These are phyloP conservation scores for Uncinocarpus reesii DNA, from an alignment of 2,329 filamentous ascomycete genomes.

Conservation along the genomic window DNA sequence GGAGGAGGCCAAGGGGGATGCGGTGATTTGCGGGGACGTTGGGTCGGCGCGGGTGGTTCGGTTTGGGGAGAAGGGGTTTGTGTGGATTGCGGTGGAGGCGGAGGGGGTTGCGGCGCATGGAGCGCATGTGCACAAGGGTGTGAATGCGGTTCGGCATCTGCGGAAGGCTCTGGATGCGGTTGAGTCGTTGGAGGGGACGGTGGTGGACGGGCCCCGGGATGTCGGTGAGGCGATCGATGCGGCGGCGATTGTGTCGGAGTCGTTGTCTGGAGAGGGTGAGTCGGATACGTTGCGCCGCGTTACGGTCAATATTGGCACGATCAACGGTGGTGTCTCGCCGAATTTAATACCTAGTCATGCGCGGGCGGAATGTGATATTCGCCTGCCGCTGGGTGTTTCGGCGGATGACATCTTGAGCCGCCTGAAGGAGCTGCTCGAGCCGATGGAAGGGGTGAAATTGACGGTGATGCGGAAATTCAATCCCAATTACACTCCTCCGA, in stretches of 20 bases:
- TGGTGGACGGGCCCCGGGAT: conserved; percentile 7
- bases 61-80: conserved; percentile 15
- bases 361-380: conserved; percentile 13
- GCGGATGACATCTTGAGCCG: not conserved
- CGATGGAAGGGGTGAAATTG: conserved; percentile 13
- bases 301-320: conserved; percentile 14
- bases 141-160: conserved; percentile 13
- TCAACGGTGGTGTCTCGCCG: conserved; percentile 13
- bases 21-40: conserved; percentile 14
- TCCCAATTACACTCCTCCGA: conserved; percentile 13
- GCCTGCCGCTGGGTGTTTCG: conserved; percentile 12
- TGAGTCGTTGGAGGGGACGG: conserved; percentile 8
- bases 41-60: conserved; percentile 11
- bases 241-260: conserved; percentile 10
- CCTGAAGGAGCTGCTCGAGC: conserved; percentile 7
- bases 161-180: conserved; percentile 14
- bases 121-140: conserved; percentile 12
- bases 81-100: conserved; percentile 15
- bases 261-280: conserved; percentile 10
- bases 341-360: conserved; percentile 13
- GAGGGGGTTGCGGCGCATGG: conserved; percentile 12
- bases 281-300: conserved; percentile 10
- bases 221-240: conserved; percentile 8
- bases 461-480: conserved; percentile 9
- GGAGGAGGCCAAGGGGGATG: conserved; percentile 11